Base-by-base conservation (phyloP, 2,329 filamentous ascomycete species). In the Penicillium sp. region DNA sequence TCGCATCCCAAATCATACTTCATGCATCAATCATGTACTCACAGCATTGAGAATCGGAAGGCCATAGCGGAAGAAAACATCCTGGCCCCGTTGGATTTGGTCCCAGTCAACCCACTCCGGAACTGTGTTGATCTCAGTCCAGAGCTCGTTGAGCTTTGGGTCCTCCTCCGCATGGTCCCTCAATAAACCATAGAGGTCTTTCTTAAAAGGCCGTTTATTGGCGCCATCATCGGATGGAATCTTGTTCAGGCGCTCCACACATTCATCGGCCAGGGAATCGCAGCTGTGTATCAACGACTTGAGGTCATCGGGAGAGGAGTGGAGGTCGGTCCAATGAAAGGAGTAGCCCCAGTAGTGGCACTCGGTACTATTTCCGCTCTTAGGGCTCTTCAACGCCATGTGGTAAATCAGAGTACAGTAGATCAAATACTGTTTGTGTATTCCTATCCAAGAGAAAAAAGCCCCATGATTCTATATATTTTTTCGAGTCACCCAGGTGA, bases 31-130 rank as follows among this genome's bases (percentile, higher is more conserved):
- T n/a, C 5, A 29, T 20, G 14, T 9, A 67, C 70, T 61, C 37
- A 72, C 70, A 24, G 64, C 85, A 8, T 85, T 88, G 20, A 91
- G 72, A 22, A 82, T 82, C 1, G 87, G 83, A 0, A 84, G 85
- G 18, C 84, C 88, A 70, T 92, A 92, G 35, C 89, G 83, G 70
- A 90, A 92, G 66, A 92, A 90, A 0, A 91, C 83, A 62, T 89
- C 83, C 69, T 93, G 89, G 0, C 89, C 89, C 65, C 89, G 79
- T 57, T 81, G 78, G 54, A 93, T 87, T 67, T 91, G 88, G 2
- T 82, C 81, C 89, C 88, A 92, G 68, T 92, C 85, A 2, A 92
- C 89, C 88, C 89, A 92, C 1, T 82, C 78, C 0, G 89, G 89
- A 4, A 90, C 73, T 0, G 81, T 85, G 55, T 85, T 87, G 54